Evolutionary conservation across 805 yeast genomes (phyloP).

Genomic region (Hanseniaspora jakobsenii): DNA sequence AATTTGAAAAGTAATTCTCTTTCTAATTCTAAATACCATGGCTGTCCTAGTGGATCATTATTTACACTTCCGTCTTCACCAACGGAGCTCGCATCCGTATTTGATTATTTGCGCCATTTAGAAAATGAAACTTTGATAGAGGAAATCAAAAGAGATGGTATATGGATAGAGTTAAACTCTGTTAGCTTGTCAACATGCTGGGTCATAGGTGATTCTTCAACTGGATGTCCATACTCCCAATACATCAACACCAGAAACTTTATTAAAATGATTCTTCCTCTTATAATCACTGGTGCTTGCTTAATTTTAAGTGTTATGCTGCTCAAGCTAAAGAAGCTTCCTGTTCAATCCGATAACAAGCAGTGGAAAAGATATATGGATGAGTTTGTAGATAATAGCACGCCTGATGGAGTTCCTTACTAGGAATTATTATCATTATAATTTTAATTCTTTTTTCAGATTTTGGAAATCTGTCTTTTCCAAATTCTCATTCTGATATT

Average conservation of each 20-base stretch:
- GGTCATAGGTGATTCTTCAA: conserved; percentile 71
- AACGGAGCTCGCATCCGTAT: conserved; percentile 30
- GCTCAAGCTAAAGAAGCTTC: conserved; percentile 48
- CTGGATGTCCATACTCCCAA: conserved; percentile 64
- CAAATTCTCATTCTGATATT: conserved; percentile 2
- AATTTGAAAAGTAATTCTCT: conserved; percentile 22
- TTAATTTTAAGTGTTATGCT: conserved; percentile 40
- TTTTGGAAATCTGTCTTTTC: neutral
- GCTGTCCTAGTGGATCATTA: conserved; percentile 29
- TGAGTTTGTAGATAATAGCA: conserved; percentile 42
- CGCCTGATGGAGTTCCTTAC: conserved; percentile 80
- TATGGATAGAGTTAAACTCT: conserved; percentile 79
- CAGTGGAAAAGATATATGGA: conserved; percentile 49
- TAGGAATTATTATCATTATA: conserved; percentile 28
- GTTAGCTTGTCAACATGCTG: conserved; percentile 64
- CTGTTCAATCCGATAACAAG: conserved; percentile 58
- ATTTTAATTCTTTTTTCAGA: neutral
- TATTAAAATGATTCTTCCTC: conserved; percentile 53
- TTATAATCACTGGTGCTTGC: conserved; percentile 44
- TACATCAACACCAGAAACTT: conserved; percentile 45
- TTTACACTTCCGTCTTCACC: conserved; percentile 44
- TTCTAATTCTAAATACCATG: conserved; percentile 23
- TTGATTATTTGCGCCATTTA: conserved; percentile 18
- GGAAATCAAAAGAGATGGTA: conserved; percentile 15
- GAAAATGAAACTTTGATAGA: conserved; percentile 17